These are phyloP conservation scores for Bassia scoparia DNA, from an alignment of 148 eudicot species.

Conservation along the genomic window DNA sequence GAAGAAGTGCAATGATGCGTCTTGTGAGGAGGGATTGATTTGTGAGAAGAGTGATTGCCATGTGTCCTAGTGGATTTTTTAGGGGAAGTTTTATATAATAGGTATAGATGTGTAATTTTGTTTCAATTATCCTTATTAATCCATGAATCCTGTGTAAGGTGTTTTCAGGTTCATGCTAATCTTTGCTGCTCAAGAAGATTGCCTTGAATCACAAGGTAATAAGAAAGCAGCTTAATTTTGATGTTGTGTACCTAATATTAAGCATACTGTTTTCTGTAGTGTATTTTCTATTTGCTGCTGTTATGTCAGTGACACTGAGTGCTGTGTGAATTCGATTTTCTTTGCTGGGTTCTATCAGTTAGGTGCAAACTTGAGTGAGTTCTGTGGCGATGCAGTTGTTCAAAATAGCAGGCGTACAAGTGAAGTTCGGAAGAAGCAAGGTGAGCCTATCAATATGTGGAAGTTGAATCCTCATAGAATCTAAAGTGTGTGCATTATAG, in stretches of 20 bases:
- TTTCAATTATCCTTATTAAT: no score
- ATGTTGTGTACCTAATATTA: neutral
- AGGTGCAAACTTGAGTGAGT: slow-evolving; percentile 43
- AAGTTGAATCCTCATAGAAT: no score
- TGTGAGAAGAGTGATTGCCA: no score
- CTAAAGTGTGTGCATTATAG: no score
- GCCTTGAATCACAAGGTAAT: slow-evolving; percentile 33
- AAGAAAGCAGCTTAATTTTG: neutral
- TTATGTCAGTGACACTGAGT: neutral
- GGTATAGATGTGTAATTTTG: no score
- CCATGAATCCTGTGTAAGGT: slow-evolving; percentile 18
- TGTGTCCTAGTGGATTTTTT: no score
- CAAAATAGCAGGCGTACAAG: slow-evolving; percentile 15
- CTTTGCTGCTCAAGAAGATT: slow-evolving; percentile 18
- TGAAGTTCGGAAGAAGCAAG: slow-evolving; percentile 31
- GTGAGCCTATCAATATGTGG: slow-evolving; percentile 34
- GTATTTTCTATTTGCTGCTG: neutral
- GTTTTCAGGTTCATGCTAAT: slow-evolving; percentile 11
- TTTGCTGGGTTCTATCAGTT: slow-evolving; percentile 25
- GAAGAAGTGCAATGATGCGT: no score
- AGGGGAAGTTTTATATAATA: no score
- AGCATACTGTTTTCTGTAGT: no score
- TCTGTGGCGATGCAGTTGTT: slow-evolving; percentile 38
- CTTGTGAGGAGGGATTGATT: no score
- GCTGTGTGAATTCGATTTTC: neutral